Conservation (phyloP, 306 rosid genomes). For the Medicago lupulina region DNA sequence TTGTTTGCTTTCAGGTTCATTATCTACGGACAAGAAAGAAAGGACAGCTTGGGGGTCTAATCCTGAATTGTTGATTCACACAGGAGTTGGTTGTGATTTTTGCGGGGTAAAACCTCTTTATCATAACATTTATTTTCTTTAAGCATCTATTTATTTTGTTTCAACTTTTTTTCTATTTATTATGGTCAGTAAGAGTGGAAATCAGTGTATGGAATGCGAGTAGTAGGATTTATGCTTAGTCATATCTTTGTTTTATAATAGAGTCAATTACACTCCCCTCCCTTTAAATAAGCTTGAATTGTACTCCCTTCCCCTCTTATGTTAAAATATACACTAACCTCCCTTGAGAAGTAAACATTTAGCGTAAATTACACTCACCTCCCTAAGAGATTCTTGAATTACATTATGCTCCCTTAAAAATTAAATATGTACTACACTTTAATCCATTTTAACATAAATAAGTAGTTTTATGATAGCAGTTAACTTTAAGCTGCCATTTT, state of each 20-base stretch:
- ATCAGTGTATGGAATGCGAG: constrained; percentile 2
- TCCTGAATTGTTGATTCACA: constrained; percentile 46
- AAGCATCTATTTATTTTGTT: not conserved
- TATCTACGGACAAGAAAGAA: constrained; percentile 34
- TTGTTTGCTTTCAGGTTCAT: constrained; percentile 60
- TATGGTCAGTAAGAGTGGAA: constrained; percentile 18
- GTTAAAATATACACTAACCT: too few species aligned
- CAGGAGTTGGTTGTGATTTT: constrained; percentile 69
- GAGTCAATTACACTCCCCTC: too few species aligned
- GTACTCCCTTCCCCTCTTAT: too few species aligned
- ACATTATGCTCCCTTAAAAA: too few species aligned
- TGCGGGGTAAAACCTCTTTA: constrained; percentile 83
- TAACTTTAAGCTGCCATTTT: too few species aligned
- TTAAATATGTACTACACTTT: too few species aligned
- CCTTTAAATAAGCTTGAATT: too few species aligned
- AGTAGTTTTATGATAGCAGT: too few species aligned
- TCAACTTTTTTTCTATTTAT: not conserved
- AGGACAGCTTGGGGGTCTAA: constrained; percentile 28
- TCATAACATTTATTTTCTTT: constrained; percentile 29
- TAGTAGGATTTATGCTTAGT: not conserved
- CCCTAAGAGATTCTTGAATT: too few species aligned
- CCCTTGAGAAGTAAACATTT: too few species aligned
- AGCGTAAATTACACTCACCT: too few species aligned
- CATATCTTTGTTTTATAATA: not conserved
- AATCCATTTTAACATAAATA: too few species aligned